Evolutionary conservation across 2,329 filamentous ascomycete genomes (phyloP), one percentile per base, ranked within the genome.

Genomic region (Neobulgaria alba): DNA sequence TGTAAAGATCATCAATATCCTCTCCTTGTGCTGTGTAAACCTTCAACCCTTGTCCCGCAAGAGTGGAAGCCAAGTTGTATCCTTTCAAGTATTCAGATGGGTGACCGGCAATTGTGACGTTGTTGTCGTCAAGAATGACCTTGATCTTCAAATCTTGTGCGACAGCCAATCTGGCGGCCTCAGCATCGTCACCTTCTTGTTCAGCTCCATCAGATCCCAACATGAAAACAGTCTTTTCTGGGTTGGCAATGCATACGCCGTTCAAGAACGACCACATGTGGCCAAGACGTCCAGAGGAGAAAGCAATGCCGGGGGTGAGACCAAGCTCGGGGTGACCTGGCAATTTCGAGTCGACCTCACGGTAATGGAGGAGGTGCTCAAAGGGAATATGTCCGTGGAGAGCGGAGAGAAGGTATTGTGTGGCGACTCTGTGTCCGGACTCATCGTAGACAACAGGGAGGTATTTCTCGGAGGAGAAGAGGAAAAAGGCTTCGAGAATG

Each of bases 181-280:
- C 62, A n/a, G 60, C 61, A 26, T 64, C 61, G 26, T 64, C 61
- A 44, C 62, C 62, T 53, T 64, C 62, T 42, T 64, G 61, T 43
- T 64, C 61, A n/a, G 61, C 62, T 12, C 62, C 62, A 44, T 64
- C 62, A 0, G 62, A 64, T 16, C 62, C 62, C 23, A 64, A 45
- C 39, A 64, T 36, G 14, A 64, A 47, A 10, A 64, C 49, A 7
- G 56, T 58, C 52, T 64, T 64, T 10, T 58, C 57, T 29, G 52
- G 49, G 49, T 63, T 57, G 14, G 60, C 60, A 57, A 64, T 56
- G 23, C 57, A 49, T 16, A 64, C 58, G 23, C 62, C 62, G 40
- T 64, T 64, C 10, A 61, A 55, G 51, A 63, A 58, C 4, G 48
- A 56, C 62, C 62, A 64, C 55, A 64, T 57, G 46, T 64, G 62